phyloP scores from a whole-genome alignment of 495 filamentous ascomycete species.

The Penicillium bialowiezense region DNA sequence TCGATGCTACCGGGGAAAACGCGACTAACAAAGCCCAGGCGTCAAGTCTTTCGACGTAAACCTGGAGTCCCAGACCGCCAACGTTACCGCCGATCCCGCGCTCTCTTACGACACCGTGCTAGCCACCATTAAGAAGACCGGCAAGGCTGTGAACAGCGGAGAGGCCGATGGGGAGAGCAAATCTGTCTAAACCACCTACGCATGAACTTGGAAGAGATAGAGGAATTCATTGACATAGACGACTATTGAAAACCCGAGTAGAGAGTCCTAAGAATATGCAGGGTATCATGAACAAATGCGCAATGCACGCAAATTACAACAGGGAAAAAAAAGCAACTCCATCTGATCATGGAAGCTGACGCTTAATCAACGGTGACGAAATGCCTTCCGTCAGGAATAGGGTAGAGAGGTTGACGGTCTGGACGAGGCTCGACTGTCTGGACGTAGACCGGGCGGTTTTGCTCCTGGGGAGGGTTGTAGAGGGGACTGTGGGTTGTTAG shows the following conservation, averaged over 20 bases:
- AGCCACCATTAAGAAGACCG: constrained; percentile 89
- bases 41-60: constrained; percentile 83
- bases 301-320: constrained; percentile 2
- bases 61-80: constrained; percentile 77
- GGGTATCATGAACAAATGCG: constrained; percentile 33
- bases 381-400: constrained; percentile 22
- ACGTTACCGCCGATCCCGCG: constrained; percentile 59
- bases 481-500: constrained; percentile 12
- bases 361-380: constrained; percentile 35
- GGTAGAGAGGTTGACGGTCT: constrained; percentile 13
- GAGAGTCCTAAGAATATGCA: constrained; percentile 20
- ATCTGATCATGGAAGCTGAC: background rate
- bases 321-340: background rate
- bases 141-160: constrained; percentile 79
- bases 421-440: constrained; percentile 18
- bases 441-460: constrained; percentile 27
- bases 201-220: background rate
- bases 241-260: constrained; percentile 6
- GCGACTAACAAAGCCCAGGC: constrained; percentile 48
- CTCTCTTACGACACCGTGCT: constrained; percentile 79
- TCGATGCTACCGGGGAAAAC: background rate
- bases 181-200: constrained; percentile 24
- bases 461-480: constrained; percentile 22
- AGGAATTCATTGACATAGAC: background rate
- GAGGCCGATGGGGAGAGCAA: constrained; percentile 54